Evolutionary conservation across 2,329 filamentous ascomycete genomes (phyloP).

Genomic region (Aspergillus sp.): DNA sequence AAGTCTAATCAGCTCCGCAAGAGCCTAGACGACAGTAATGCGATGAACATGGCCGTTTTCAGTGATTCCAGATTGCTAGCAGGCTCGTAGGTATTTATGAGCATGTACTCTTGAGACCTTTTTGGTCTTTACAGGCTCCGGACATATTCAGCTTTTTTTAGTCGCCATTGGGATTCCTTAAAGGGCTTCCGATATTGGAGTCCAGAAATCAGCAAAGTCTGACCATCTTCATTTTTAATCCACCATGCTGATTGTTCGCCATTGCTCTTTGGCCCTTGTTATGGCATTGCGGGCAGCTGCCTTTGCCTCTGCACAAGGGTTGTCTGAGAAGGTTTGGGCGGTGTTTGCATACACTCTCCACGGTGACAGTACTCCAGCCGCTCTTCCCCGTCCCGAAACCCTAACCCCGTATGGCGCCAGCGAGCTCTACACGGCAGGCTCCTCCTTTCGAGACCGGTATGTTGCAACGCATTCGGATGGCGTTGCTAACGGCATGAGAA

Average conservation of each 20-base stretch:
- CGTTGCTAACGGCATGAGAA: conserved; percentile 24
- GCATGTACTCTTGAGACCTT: not conserved
- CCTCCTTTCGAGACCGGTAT: conserved; percentile 47
- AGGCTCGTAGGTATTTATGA: not conserved
- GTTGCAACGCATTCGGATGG: conserved; percentile 26
- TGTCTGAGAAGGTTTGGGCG: conserved; percentile 34
- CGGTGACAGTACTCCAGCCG: conserved; percentile 47
- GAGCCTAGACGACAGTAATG: conserved; percentile 2
- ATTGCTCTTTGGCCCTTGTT: conserved; percentile 5
- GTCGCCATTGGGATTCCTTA: not conserved
- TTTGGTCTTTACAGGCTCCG: no score
- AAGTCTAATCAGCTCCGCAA: not conserved
- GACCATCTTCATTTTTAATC: not conserved
- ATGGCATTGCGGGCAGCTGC: conserved; percentile 10
- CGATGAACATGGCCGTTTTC: conserved; percentile 1
- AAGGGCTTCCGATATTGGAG: not conserved
- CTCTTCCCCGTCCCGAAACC: conserved; percentile 26
- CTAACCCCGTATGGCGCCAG: conserved; percentile 50
- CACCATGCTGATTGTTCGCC: conserved; percentile 7
- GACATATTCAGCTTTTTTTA: not conserved
- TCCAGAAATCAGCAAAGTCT: not conserved
- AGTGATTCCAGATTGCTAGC: not conserved
- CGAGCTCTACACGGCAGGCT: conserved; percentile 44
- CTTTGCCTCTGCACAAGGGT: conserved; percentile 18
- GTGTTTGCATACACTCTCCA: conserved; percentile 48